Percentiles rank a stretch among this genome's conserved stretches.
phyloP scores from a whole-genome alignment of 2,329 filamentous ascomycete genomes.

The Triangularia setosa region DNA sequence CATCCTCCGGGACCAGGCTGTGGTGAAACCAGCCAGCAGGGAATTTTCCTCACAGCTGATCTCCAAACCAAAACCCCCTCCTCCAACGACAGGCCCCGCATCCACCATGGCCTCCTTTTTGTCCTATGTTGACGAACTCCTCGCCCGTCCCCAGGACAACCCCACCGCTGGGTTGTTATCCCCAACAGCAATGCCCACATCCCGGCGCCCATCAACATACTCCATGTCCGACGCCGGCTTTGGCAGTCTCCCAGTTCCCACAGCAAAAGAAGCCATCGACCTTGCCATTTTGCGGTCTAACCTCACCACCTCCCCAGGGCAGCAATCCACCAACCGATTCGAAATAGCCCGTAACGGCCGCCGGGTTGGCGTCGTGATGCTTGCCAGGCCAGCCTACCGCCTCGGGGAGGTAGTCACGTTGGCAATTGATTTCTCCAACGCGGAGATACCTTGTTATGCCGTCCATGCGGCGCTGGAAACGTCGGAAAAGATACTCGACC shows the following conservation, averaged over 20 bases:
- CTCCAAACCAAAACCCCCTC: constrained; percentile 27
- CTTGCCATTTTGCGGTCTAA: constrained; percentile 84
- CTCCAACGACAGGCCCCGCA: constrained; percentile 8
- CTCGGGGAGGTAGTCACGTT: constrained; percentile 83
- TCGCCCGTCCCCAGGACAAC: constrained; percentile 55
- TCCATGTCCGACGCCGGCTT: constrained; percentile 19
- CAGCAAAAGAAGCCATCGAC: constrained; percentile 82
- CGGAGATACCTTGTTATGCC: constrained; percentile 79
- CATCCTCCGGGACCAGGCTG: constrained; percentile 77
- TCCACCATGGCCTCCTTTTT: constrained; percentile 64
- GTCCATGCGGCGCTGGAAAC: constrained; percentile 83
- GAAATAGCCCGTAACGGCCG: constrained; percentile 91
- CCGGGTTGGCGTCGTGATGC: constrained; percentile 83
- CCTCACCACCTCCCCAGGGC: constrained; percentile 54
- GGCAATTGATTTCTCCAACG: constrained; percentile 75
- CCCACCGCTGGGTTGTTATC: constrained; percentile 62
- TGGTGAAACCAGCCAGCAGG: constrained; percentile 50
- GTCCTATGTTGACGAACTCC: constrained; percentile 70
- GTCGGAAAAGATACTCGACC: constrained; percentile 71
- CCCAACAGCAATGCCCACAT: constrained; percentile 58
- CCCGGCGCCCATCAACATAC: constrained; percentile 49
- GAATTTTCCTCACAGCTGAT: constrained; percentile 26
- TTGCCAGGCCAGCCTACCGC: constrained; percentile 83
- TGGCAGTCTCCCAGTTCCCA: constrained; percentile 45
- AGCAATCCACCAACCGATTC: constrained; percentile 85